phyloP scores from a whole-genome alignment of 177 flowering plant species.

The Vitis hybrid region DNA sequence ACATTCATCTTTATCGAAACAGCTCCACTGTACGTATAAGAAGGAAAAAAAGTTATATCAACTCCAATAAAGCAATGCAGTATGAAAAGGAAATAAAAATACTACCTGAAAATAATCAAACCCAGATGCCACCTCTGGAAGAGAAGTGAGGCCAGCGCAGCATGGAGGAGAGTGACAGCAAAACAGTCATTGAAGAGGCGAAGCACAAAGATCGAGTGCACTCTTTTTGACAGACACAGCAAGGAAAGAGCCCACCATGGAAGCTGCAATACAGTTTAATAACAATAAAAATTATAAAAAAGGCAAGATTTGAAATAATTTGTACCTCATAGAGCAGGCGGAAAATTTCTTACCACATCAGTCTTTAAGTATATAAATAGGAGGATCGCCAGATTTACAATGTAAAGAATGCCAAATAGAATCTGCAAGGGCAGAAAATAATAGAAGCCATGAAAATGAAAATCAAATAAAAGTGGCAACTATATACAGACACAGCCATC shows the following conservation, averaged over 20 bases:
- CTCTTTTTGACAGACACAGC: slow-evolving; percentile 84
- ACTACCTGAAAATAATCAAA: slow-evolving; percentile 80
- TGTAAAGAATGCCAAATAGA: slow-evolving; percentile 72
- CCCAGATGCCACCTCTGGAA: slow-evolving; percentile 80
- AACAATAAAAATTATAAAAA: slow-evolving; percentile 1
- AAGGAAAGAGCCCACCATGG: slow-evolving; percentile 96
- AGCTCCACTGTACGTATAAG: slow-evolving; percentile 59
- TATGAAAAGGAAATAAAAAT: slow-evolving; percentile 1
- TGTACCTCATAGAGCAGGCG: background rate
- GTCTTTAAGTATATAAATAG: slow-evolving; percentile 74
- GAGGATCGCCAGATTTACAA: slow-evolving; percentile 70
- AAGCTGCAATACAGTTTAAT: slow-evolving; percentile 53
- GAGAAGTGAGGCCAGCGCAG: slow-evolving; percentile 60
- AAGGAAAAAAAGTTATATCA: slow-evolving; percentile 1
- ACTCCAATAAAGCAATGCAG: background rate
- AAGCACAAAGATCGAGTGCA: slow-evolving; percentile 95
- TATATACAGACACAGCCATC: too few species aligned
- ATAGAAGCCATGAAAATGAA: slow-evolving; percentile 1
- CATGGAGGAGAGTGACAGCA: slow-evolving; percentile 84
- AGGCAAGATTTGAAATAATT: background rate
- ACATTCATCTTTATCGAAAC: slow-evolving; percentile 97
- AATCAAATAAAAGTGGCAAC: too few species aligned
- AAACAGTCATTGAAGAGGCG: slow-evolving; percentile 95
- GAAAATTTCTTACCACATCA: slow-evolving; percentile 63
- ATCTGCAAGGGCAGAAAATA: slow-evolving; percentile 52